Base-by-base conservation (phyloP, 2,329 filamentous ascomycete species). In the Mollisiaceae sp. region DNA sequence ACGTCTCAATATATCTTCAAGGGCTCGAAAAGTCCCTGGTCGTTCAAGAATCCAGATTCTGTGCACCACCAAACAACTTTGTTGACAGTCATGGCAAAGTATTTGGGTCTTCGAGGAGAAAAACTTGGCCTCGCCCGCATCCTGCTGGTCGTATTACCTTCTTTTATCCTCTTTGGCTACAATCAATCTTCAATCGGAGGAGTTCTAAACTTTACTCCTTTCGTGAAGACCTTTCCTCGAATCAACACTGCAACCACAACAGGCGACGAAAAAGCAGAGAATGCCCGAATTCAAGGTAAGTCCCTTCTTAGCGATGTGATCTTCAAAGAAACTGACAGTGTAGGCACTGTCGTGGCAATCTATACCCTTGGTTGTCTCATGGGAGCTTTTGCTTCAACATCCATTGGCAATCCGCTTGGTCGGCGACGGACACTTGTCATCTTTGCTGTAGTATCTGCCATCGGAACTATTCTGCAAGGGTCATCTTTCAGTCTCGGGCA, bases 171-270 rank as follows among this genome's bases (percentile, higher is more conserved):
- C 57, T 84, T 82, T 69, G 82, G 83, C 60, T 85, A 84, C 76
- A 84, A 85, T 71, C 81, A 84, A 70, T 80, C 80, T 58, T 81
- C 80, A 56, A 77, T 81, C n/a, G 82, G 82, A 54, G 81, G 82
- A 15, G 75, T 84, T 22, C 65, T 75, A 45, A 69, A 64, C 50
- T 66, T 74, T 36, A 66, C n/a, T 70, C 81, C 65, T 75, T 80
- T 63, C 73, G 76, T 77, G 54, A 73, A 79, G 64, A 77, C 79
- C 64, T 84, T 85, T 68, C 83, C 83, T 1, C 70, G 78, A 60
- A 83, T 85, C 69, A 78, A 85, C 72, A 84, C 82, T 0, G 70
- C 80, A 52, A 75, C 81, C 70, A 77, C 79, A 1, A 75, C 68
- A 0, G 82, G 82, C 2, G 74, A 76, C 0, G 67, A 76, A 47